Evolutionary conservation across 2,329 filamentous ascomycete species (phyloP).

Genomic region (Alternaria ventricosa): DNA sequence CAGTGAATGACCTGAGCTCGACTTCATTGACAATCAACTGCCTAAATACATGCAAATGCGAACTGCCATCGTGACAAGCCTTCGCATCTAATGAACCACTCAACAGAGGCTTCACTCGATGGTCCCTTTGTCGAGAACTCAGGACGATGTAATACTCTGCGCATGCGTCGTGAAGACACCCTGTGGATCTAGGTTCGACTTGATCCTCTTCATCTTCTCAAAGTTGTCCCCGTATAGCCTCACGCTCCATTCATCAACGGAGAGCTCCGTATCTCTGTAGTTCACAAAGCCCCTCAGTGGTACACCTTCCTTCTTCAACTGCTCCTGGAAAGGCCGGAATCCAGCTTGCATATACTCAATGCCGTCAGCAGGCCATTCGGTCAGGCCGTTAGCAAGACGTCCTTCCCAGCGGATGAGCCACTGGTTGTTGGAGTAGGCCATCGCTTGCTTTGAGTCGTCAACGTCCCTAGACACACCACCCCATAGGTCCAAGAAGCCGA

Average conservation of each 20-base stretch:
- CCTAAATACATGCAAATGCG: no score
- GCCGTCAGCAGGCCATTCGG: constrained; percentile 24
- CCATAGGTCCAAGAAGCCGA: constrained; percentile 28
- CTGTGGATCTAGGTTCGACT: constrained; percentile 16
- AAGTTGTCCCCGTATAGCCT: constrained; percentile 26
- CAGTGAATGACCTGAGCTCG: neutral
- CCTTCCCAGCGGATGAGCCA: constrained; percentile 33
- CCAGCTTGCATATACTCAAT: constrained; percentile 24
- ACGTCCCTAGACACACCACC: constrained; percentile 22
- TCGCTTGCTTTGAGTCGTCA: constrained; percentile 19
- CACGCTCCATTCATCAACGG: constrained; percentile 21
- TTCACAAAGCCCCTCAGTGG: constrained; percentile 26
- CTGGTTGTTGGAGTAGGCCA: constrained; percentile 25
- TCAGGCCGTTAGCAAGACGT: constrained; percentile 2
- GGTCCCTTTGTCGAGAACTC: neutral
- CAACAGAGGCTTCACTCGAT: neutral
- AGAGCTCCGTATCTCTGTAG: constrained; percentile 25
- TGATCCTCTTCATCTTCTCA: constrained; percentile 22
- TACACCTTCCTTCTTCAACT: constrained; percentile 13
- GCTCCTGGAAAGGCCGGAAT: constrained; percentile 22
- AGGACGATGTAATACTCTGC: neutral
- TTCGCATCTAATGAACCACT: neutral
- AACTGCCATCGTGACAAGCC: no score
- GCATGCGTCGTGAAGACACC: constrained; percentile 23
- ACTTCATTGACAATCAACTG: no score